Evolutionary conservation across 2,329 filamentous ascomycete genomes (phyloP).

Genomic region (Gliomastix tumulicola): DNA sequence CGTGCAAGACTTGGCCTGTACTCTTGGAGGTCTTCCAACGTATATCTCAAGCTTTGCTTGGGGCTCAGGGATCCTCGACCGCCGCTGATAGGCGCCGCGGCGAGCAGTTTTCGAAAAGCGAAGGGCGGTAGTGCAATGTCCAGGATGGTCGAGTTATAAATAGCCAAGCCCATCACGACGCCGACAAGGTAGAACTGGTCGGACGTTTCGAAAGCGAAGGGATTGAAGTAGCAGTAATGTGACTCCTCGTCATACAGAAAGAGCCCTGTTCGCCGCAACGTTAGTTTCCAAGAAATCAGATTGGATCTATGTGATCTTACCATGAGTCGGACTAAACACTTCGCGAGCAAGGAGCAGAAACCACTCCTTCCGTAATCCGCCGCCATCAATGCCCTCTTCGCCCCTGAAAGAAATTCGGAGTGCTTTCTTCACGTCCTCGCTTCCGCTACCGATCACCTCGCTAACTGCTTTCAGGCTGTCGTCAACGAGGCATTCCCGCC

Average conservation of each 20-base stretch:
- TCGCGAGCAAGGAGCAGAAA: slow-evolving; percentile 83
- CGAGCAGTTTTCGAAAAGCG: slow-evolving; percentile 79
- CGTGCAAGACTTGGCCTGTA: slow-evolving; percentile 69
- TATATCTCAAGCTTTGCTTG: slow-evolving; percentile 71
- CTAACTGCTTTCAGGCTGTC: slow-evolving; percentile 82
- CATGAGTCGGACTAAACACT: slow-evolving; percentile 85
- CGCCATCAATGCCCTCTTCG: slow-evolving; percentile 87
- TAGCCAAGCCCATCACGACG: slow-evolving; percentile 79
- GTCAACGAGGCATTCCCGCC: slow-evolving; percentile 80
- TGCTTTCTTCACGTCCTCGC: slow-evolving; percentile 86
- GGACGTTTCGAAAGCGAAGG: slow-evolving; percentile 80
- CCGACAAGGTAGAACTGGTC: slow-evolving; percentile 90
- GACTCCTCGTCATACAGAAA: slow-evolving; percentile 92
- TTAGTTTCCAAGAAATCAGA: not conserved
- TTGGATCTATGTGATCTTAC: slow-evolving; percentile 38
- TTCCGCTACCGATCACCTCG: slow-evolving; percentile 71
- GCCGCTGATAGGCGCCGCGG: slow-evolving; percentile 43
- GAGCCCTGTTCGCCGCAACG: slow-evolving; percentile 60
- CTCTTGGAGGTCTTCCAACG: slow-evolving; percentile 75
- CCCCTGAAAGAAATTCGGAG: slow-evolving; percentile 78
- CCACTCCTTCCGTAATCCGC: slow-evolving; percentile 89
- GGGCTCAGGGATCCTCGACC: slow-evolving; percentile 45
- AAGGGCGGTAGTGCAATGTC: slow-evolving; percentile 85
- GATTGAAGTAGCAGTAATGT: slow-evolving; percentile 88
- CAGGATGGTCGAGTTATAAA: slow-evolving; percentile 91